Base-by-base conservation (phyloP, 108 stramenopile species). In the Cylindrotheca fusiformis region DNA sequence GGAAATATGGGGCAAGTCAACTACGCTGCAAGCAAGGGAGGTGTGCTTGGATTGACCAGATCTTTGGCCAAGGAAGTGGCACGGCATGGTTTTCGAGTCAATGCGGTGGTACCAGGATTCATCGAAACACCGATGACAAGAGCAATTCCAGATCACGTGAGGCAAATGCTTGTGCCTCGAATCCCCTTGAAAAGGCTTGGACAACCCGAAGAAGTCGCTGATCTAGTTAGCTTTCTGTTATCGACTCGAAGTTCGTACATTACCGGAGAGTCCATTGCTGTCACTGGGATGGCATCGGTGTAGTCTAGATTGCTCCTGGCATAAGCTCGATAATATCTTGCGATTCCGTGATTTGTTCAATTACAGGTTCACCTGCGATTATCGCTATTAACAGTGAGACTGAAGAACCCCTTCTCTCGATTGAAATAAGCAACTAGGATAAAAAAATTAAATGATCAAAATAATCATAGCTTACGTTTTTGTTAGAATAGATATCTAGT, bases 11-110 rank as follows among this genome's bases (percentile, higher is more conserved):
- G 91, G 20, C 91, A 93, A 60, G 71, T 66, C 5, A 93, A 93
- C 52, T 93, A 93, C 49, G 75, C 85, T n/a, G 88, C 88, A 27
- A 86, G 84, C 62, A 93, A 93, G 63, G 91, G 84, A 20, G 91
- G 88, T 2, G 86, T 93, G 8, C 48, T 85, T 19, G 85, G 82
- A 48, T 52, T 93, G 44, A 86, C 82, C 27, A 45, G 79, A 64
- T 63, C 88, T 4, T 46, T 86, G 27, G 91, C 91, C 29, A 89
- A 89, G 64, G 91, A 89, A 58, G 71, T 85, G 50, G 91, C 91
- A 0, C 25, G 32, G 20, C 58, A 41, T 4, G 57, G 54, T 19
- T 58, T 87, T 56, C 75, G 86, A 55, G 86, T 82, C 46, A 92
- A 92, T 67, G 75, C 74, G 21, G 78, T 92, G 33, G 58, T 83